These are phyloP conservation scores for Penicillium bialowiezense DNA, from an alignment of 495 filamentous ascomycete genomes.

Conservation along the genomic window DNA sequence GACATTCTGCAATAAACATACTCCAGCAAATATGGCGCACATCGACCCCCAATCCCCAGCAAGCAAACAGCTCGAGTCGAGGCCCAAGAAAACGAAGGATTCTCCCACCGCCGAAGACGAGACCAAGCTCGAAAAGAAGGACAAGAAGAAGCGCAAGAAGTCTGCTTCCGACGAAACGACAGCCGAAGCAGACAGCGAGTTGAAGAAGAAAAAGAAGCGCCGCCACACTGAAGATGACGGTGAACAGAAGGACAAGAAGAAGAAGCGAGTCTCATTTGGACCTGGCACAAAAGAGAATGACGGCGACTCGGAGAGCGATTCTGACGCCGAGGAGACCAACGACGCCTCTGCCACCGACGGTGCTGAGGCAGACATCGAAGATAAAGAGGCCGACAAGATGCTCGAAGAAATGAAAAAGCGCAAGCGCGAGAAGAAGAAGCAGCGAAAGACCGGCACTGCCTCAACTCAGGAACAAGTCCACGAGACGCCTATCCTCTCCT, in stretches of 20 bases:
- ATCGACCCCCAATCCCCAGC: constrained; percentile 52
- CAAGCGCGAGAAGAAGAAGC: constrained; percentile 38
- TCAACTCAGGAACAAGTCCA: constrained; percentile 18
- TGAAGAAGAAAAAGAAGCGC: constrained; percentile 21
- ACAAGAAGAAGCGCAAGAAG: constrained; percentile 13
- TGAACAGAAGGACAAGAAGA: constrained; percentile 21
- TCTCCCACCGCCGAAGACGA: constrained; percentile 15
- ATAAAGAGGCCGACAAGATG: constrained; percentile 15
- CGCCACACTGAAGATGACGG: constrained; percentile 18
- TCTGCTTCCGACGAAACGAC: constrained; percentile 18
- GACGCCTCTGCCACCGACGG: constrained; percentile 25
- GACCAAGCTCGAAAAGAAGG: constrained; percentile 11
- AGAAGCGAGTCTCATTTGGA: constrained; percentile 78
- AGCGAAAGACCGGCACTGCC: constrained; percentile 17
- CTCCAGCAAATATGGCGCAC: constrained; percentile 19
- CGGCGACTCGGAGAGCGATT: constrained; percentile 41
- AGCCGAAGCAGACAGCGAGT: constrained; percentile 11
- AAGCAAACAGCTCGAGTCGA: constrained; percentile 75
- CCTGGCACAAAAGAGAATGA: constrained; percentile 63
- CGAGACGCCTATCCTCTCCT: constrained; percentile 63
- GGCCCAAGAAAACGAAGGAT: constrained; percentile 51
- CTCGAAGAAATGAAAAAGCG: constrained; percentile 27
- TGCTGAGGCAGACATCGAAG: constrained; percentile 12
- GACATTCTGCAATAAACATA: background rate
- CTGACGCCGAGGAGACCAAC: constrained; percentile 9